Evolutionary conservation across 148 eudicot species (phyloP), one percentile per base, ranked within the genome.

Genomic region (Chenopodium suecicum): DNA sequence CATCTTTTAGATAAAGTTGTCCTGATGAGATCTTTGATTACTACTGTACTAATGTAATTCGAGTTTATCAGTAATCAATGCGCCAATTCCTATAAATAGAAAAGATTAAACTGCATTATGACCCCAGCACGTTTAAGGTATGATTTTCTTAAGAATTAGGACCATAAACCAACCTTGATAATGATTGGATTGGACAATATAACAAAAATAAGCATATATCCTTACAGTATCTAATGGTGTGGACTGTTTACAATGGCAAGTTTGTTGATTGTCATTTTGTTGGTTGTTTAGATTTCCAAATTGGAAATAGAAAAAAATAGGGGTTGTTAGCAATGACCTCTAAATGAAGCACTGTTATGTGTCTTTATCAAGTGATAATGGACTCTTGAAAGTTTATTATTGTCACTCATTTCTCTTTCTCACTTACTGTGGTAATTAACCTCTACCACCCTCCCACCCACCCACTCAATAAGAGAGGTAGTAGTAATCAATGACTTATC

Each of bases 81-180:
- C 54, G 3, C 54, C 54, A 50, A 50, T 2, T 13, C 54, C 14
- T 0, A 31, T 5, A 20, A 32, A 76, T 1, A 60, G 9, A 60
- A 9, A 68, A 50, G 27, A 1, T 41, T 9, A 19, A 11, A 19
- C 41, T 16, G 74, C 74, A 19, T 70, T 32, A 37, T 29, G 37
- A 8, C 4, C 8, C 2, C 12, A 52, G 74, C 56, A 69, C 58
- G 54, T 41, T 29, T 62, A 82, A 62, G 63, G 65, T 34, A 72
- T 72, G 20, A 78, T 72, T 60, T 71, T 9, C 52, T n/a, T 48
- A 41, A 41, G 44, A 41, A 41, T 41, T 41, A 14, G 73, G 81
- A 60, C 72, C 81, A 58, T 48, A 70, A 82, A 78, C 63, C 80
- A 58, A 41, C 74, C 78, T 64, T 70, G 81, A 82, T 72, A 29